Percentiles rank a stretch among this genome's conserved stretches.
Evolutionary conservation across 345 rosid genomes (phyloP).

Genomic region (Ceriops tagal): DNA sequence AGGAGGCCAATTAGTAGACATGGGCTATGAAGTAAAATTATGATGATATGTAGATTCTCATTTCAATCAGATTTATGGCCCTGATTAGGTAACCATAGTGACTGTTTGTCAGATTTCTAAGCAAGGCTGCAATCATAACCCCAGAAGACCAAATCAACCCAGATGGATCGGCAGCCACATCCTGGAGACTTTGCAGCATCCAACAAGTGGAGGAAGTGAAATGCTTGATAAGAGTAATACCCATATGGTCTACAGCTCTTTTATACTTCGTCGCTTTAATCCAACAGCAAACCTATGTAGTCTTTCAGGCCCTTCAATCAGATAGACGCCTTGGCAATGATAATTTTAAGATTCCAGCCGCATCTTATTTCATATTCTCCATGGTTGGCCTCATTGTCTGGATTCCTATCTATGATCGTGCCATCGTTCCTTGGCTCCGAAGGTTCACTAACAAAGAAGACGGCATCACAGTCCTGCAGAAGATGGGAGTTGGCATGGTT

Average conservation of each 20-base stretch:
- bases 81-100: neutral
- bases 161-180: constrained; percentile 10
- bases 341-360: constrained; percentile 18
- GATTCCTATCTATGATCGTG: constrained; percentile 21
- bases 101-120: constrained; percentile 12
- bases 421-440: constrained; percentile 11
- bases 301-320: constrained; percentile 21
- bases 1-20: too few relatives aligned
- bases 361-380: constrained; percentile 15
- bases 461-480: constrained; percentile 22
- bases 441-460: constrained; percentile 9
- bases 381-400: constrained; percentile 18
- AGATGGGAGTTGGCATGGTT: constrained; percentile 13
- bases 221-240: constrained; percentile 17
- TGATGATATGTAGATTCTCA: neutral
- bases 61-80: neutral
- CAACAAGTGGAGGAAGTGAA: constrained; percentile 27
- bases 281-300: constrained; percentile 17
- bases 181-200: constrained; percentile 26
- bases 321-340: constrained; percentile 7
- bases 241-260: constrained; percentile 15
- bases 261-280: constrained; percentile 2
- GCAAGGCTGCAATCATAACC: constrained; percentile 19
- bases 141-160: constrained; percentile 12
- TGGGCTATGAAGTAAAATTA: too few relatives aligned